Evolutionary conservation across 345 rosid species (phyloP).

Genomic region (Salix caprea): DNA sequence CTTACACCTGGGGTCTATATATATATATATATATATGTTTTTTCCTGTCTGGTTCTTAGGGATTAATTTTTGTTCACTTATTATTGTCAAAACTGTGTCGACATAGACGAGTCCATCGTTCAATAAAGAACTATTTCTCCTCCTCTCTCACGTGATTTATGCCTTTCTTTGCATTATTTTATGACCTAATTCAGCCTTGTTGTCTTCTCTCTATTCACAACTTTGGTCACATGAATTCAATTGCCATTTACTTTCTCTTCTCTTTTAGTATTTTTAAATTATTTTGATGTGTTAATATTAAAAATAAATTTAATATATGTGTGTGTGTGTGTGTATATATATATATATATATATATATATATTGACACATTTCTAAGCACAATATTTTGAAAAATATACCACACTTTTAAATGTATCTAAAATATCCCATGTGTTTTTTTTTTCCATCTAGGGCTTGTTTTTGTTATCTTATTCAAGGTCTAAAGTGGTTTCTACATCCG

Average conservation of each 20-base stretch:
- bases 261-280: too few species aligned
- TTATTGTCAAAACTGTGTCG: background rate
- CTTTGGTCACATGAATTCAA: conserved; percentile 10
- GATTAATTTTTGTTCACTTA: background rate
- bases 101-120: background rate
- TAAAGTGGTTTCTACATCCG: background rate
- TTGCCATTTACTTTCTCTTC: background rate
- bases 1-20: background rate
- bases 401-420: too few species aligned
- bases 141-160: conserved; percentile 1
- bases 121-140: background rate
- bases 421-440: too few species aligned
- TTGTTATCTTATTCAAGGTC: background rate
- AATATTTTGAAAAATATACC: too few species aligned
- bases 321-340: too few species aligned
- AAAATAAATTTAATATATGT: too few species aligned
- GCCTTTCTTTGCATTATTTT: background rate
- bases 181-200: background rate
- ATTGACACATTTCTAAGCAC: too few species aligned
- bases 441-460: rapidly evolving
- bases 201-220: conserved; percentile 2
- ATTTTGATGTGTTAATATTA: too few species aligned
- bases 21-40: background rate
- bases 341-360: too few species aligned
- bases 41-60: background rate